Evolutionary conservation across 2,329 filamentous ascomycete species (phyloP).

Genomic region (Graphilbum fragrans): DNA sequence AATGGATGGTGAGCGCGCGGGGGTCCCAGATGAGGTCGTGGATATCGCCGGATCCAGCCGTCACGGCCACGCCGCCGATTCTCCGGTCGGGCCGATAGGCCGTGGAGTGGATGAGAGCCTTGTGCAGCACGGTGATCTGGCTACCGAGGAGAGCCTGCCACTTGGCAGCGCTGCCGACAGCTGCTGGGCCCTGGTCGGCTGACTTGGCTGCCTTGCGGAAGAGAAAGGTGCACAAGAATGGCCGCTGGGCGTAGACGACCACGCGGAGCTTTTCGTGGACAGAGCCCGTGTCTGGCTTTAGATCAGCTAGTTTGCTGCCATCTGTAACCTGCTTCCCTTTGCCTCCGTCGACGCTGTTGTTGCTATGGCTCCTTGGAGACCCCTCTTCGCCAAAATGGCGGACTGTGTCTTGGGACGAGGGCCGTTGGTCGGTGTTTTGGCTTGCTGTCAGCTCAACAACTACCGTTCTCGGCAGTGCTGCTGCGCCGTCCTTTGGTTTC

Average conservation of each 20-base stretch:
- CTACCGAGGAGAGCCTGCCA: constrained; percentile 6
- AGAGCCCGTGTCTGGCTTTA: constrained; percentile 23
- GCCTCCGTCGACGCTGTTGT: constrained; percentile 13
- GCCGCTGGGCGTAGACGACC: constrained; percentile 60
- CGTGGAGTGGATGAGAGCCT: constrained; percentile 43
- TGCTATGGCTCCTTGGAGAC: constrained; percentile 21
- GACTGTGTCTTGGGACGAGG: constrained; percentile 30
- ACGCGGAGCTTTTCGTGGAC: constrained; percentile 48
- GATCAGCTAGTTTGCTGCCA: constrained; percentile 6
- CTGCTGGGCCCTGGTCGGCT: not conserved
- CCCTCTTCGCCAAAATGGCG: too few species aligned
- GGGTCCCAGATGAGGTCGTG: constrained; percentile 55
- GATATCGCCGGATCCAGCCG: constrained; percentile 27
- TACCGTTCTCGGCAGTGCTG: constrained; percentile 47
- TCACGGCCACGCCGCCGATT: constrained; percentile 14
- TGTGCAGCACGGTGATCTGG: constrained; percentile 47
- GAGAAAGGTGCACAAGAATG: constrained; percentile 68
- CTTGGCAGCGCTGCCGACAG: not conserved
- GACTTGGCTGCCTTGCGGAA: constrained; percentile 37
- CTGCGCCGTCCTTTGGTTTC: not conserved
- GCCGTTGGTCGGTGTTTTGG: too few species aligned
- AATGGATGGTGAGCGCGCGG: constrained; percentile 40
- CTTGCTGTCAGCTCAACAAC: constrained; percentile 52
- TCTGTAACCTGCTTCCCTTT: constrained; percentile 9
- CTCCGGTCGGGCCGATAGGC: constrained; percentile 42